Percentiles rank a stretch among this genome's conserved stretches.
These are phyloP conservation scores for Pseudozyma sp. DNA, from an alignment of 1,284 basidiomycete genomes.

Conservation along the genomic window DNA sequence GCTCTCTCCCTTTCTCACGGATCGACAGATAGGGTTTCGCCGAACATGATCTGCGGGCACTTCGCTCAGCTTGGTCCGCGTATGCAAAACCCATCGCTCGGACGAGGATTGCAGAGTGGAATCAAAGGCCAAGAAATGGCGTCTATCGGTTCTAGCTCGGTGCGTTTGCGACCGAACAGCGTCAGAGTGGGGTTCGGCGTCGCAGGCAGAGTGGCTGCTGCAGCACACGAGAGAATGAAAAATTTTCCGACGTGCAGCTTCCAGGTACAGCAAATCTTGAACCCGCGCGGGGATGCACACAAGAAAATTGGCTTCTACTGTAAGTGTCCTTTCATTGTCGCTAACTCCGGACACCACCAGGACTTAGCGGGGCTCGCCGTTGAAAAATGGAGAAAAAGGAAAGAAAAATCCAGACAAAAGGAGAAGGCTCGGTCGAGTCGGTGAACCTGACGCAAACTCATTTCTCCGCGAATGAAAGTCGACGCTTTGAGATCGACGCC, in stretches of 20 bases:
- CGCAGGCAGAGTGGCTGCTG: background rate
- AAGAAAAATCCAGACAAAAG: background rate
- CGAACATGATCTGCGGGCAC: too few species aligned
- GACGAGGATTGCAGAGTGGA: too few species aligned
- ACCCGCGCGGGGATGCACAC: background rate
- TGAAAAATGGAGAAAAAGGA: background rate
- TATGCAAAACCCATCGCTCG: too few species aligned
- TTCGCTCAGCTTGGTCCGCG: too few species aligned
- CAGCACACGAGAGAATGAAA: background rate
- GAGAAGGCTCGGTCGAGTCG: conserved; percentile 1
- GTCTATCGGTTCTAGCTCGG: conserved; percentile 6
- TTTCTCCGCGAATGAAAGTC: background rate
- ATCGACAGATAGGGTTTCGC: too few species aligned
- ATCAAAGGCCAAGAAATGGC: too few species aligned
- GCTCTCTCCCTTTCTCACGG: too few species aligned
- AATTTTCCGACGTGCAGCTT: background rate
- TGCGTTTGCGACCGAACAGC: conserved; percentile 1
- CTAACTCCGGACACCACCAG: background rate
- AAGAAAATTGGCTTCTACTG: background rate
- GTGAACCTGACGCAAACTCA: background rate
- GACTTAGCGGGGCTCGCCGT: background rate
- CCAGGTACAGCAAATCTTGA: background rate
- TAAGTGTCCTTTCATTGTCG: background rate
- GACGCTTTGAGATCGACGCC: background rate
- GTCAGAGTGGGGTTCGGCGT: background rate